Evolutionary conservation across 208 protist species (phyloP).

Genomic region (Trypanosoma boissoni): DNA sequence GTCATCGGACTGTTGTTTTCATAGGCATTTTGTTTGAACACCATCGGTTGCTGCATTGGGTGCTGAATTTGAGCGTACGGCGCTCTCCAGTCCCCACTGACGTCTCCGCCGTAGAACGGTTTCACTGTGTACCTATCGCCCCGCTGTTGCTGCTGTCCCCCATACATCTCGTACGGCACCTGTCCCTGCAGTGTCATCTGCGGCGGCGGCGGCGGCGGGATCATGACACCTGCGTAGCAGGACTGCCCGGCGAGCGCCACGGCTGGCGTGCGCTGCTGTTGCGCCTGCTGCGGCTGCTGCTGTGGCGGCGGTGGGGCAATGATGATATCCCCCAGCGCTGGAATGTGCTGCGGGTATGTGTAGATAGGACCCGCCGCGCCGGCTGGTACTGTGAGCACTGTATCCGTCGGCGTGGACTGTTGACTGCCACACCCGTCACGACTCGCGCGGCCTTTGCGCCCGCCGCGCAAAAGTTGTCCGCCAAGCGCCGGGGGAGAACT

Average conservation of each 20-base stretch:
- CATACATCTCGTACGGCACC: not conserved
- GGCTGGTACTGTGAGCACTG: slow-evolving; percentile 2
- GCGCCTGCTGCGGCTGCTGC: slow-evolving; percentile 17
- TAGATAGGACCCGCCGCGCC: slow-evolving; percentile 5
- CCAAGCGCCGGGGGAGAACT: too few species aligned
- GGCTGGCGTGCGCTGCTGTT: slow-evolving; percentile 8
- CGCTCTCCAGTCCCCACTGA: slow-evolving; percentile 1
- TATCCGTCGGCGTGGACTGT: not conserved
- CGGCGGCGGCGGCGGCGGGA: slow-evolving; percentile 6
- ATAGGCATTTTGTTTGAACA: not conserved
- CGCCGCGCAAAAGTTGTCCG: too few species aligned
- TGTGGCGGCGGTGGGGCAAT: not conserved
- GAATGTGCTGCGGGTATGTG: slow-evolving; percentile 21
- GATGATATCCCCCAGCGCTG: slow-evolving; percentile 3
- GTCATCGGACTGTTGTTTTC: too few species aligned
- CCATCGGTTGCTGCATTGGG: slow-evolving; percentile 7
- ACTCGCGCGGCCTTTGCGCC: too few species aligned
- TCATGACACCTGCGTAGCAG: slow-evolving; percentile 21
- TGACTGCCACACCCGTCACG: not conserved
- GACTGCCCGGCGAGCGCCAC: slow-evolving; percentile 24
- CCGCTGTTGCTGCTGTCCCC: slow-evolving; percentile 23
- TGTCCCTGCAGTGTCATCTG: slow-evolving; percentile 14
- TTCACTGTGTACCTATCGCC: slow-evolving; percentile 21
- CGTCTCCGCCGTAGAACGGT: slow-evolving; percentile 8
- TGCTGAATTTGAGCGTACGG: slow-evolving; percentile 2